Percentiles rank a stretch among this genome's conserved stretches.
Evolutionary conservation across 345 rosid species (phyloP).

Genomic region (Eucalyptus marginata): DNA sequence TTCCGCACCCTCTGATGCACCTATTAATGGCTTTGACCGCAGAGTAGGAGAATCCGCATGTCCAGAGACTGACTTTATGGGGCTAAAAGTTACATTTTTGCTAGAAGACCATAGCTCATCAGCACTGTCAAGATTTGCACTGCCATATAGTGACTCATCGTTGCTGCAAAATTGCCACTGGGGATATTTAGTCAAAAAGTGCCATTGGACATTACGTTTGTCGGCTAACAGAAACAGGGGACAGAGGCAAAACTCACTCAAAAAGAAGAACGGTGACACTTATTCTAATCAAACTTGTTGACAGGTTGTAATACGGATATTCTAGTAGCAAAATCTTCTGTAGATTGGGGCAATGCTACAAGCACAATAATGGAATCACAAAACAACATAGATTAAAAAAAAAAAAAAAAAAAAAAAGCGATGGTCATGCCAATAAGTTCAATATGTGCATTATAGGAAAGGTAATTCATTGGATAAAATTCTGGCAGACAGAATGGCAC

Average conservation of each 20-base stretch:
- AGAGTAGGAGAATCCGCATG: conserved; percentile 31
- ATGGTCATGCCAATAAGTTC: background rate
- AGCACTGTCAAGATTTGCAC: conserved; percentile 37
- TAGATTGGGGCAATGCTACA: background rate
- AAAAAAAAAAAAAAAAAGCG: background rate
- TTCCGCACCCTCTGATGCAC: conserved; percentile 16
- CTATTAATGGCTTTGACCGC: conserved; percentile 21
- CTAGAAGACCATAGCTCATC: conserved; percentile 70
- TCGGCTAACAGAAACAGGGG: background rate
- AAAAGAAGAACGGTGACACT: background rate
- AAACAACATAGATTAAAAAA: background rate
- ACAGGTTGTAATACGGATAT: background rate
- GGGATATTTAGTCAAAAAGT: conserved; percentile 64
- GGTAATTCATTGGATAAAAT: background rate
- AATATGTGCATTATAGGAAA: background rate
- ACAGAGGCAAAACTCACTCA: background rate
- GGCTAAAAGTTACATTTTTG: conserved; percentile 38
- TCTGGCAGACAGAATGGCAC: background rate
- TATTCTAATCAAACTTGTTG: background rate
- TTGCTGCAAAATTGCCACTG: conserved; percentile 92
- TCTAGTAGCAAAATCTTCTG: background rate
- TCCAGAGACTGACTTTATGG: conserved; percentile 32
- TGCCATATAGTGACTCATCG: conserved; percentile 73
- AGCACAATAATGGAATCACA: background rate
- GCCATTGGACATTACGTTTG: background rate